phyloP scores from a whole-genome alignment of 2,329 filamentous ascomycete species.

The Colletotrichum melonis region DNA sequence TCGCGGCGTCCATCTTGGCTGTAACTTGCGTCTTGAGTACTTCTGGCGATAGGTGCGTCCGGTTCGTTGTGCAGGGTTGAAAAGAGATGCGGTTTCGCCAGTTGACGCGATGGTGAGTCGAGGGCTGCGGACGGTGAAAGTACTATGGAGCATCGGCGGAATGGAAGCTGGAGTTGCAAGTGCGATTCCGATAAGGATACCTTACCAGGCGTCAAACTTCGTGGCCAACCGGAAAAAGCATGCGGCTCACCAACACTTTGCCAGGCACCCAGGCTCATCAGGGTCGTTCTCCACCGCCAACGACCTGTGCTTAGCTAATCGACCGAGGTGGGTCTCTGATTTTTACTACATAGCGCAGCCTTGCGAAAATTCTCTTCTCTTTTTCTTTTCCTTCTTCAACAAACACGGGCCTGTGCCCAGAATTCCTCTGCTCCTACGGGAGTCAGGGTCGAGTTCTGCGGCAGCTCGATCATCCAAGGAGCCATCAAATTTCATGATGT shows the following conservation, averaged over 20 bases:
- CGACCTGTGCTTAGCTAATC: conserved; percentile 27
- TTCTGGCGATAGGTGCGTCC: no score
- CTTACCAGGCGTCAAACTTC: conserved; percentile 12
- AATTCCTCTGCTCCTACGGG: conserved; percentile 73
- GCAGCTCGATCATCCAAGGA: conserved; percentile 89
- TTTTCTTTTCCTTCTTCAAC: conserved; percentile 50
- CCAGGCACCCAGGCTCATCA: not conserved
- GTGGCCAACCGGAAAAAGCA: conserved; percentile 32
- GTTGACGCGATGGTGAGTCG: not conserved
- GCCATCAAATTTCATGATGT: conserved; percentile 82
- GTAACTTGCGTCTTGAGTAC: not conserved
- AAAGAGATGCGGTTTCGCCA: not conserved
- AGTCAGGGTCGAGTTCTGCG: conserved; percentile 81
- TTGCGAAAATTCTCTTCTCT: conserved; percentile 38
- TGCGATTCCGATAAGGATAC: not conserved
- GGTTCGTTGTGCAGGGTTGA: not conserved
- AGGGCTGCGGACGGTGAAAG: not conserved
- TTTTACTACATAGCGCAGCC: conserved; percentile 34
- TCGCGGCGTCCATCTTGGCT: conserved; percentile 70
- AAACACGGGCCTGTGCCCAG: conserved; percentile 87
- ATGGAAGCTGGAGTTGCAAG: conserved; percentile 5
- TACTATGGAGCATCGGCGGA: not conserved
- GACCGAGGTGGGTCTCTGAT: conserved; percentile 14
- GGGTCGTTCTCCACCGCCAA: conserved; percentile 1
- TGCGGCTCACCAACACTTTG: conserved; percentile 18